Conservation (phyloP, 2,329 filamentous ascomycete species). For the Amauroascus verrucosus region DNA sequence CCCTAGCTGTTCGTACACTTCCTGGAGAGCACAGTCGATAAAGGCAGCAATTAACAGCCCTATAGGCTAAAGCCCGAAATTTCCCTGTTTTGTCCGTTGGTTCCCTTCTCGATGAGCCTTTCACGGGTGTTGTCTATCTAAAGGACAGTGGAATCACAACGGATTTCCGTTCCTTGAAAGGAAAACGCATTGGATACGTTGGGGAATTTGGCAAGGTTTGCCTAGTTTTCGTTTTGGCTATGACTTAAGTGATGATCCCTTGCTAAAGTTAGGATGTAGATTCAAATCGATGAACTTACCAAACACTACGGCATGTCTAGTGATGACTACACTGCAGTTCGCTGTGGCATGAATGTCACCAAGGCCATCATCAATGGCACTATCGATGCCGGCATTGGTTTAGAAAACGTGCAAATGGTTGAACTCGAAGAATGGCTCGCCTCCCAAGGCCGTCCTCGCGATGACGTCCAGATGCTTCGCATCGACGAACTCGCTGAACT, state of each 20-base stretch:
- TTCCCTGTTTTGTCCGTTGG: conserved; percentile 65
- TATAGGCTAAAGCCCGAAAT: conserved; percentile 59
- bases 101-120: conserved; percentile 67
- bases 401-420: conserved; percentile 77
- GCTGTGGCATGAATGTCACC: conserved; percentile 72
- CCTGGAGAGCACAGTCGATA: not conserved
- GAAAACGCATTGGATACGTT: conserved; percentile 68
- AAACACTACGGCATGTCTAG: conserved; percentile 66
- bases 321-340: conserved; percentile 62
- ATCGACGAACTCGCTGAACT: conserved; percentile 71
- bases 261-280: conserved; percentile 36
- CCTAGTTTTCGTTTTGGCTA: not conserved
- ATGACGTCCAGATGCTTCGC: conserved; percentile 67
- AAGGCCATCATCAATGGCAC: conserved; percentile 62
- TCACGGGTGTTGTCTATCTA: conserved; percentile 68
- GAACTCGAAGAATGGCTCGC: conserved; percentile 68
- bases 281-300: conserved; percentile 72
- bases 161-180: conserved; percentile 64
- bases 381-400: conserved; percentile 65
- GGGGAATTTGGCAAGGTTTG: conserved; percentile 62
- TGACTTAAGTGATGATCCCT: no score
- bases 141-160: conserved; percentile 63
- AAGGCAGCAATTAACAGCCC: not conserved
- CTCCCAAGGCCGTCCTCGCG: conserved; percentile 49
- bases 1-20: conserved; percentile 49